phyloP scores from a whole-genome alignment of 495 filamentous ascomycete genomes.

The Podospora fimiseda region DNA sequence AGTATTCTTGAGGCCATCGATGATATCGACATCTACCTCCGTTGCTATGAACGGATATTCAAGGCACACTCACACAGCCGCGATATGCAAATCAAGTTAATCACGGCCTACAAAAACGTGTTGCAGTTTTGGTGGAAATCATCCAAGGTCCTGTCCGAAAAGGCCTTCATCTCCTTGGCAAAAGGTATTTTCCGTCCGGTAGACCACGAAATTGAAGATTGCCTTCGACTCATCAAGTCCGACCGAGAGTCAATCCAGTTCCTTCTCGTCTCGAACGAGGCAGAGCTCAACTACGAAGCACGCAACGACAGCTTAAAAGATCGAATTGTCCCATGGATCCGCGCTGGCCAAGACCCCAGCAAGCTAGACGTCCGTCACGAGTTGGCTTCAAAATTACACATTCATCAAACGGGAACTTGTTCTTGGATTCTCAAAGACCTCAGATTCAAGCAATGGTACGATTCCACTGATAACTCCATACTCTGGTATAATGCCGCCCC shows the following conservation, averaged over 20 bases:
- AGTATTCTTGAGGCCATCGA: slow-evolving; percentile 7
- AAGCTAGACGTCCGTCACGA: slow-evolving; percentile 20
- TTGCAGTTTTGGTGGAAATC: slow-evolving; percentile 12
- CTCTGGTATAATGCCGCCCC: slow-evolving; percentile 30
- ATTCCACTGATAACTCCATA: slow-evolving; percentile 12
- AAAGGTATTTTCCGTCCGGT: slow-evolving; percentile 6
- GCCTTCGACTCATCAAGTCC: slow-evolving; percentile 11
- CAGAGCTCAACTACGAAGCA: slow-evolving; percentile 8
- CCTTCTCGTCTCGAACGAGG: slow-evolving; percentile 6
- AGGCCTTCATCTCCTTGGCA: background rate
- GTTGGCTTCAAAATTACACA: slow-evolving; percentile 13
- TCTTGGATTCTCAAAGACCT: slow-evolving; percentile 28
- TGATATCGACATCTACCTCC: slow-evolving; percentile 5
- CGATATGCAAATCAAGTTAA: slow-evolving; percentile 5
- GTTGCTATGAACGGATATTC: slow-evolving; percentile 8
- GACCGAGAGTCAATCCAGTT: slow-evolving; percentile 3
- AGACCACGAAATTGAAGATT: slow-evolving; percentile 7
- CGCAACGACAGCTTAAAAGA: slow-evolving; percentile 10
- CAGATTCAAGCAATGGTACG: slow-evolving; percentile 18
- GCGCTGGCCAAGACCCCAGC: slow-evolving; percentile 8
- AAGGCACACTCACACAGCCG: background rate
- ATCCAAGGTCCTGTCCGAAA: slow-evolving; percentile 11
- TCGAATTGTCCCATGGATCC: slow-evolving; percentile 21
- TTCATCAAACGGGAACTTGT: slow-evolving; percentile 21
- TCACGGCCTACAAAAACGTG: slow-evolving; percentile 10